phyloP scores from a whole-genome alignment of 164 flowering plant genomes.

The Macadamia tetraphylla region DNA sequence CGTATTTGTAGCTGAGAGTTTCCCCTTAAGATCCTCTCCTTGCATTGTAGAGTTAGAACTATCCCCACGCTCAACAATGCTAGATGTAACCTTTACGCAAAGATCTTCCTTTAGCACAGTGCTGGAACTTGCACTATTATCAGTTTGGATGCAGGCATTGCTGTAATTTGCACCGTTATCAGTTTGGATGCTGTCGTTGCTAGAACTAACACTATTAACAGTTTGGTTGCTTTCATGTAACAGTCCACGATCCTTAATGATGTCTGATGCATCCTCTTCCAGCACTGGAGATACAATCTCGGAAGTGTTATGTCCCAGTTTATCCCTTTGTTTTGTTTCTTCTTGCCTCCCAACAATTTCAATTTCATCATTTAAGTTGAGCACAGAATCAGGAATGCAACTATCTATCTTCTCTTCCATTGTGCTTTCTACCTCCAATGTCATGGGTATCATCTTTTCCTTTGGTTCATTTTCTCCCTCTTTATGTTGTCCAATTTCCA shows the following conservation, averaged over 20 bases:
- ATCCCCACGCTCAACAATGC: conserved; percentile 19
- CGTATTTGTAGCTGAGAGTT: conserved; percentile 23
- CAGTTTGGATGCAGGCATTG: background rate
- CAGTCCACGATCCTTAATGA: conserved; percentile 25
- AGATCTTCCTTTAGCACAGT: conserved; percentile 21
- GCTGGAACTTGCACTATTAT: conserved; percentile 19
- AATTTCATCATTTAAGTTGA: conserved; percentile 19
- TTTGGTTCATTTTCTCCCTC: conserved; percentile 25
- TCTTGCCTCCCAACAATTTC: conserved; percentile 25
- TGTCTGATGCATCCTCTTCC: conserved; percentile 17
- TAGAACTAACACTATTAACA: no score
- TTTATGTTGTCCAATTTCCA: conserved; percentile 15
- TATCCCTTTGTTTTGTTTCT: conserved; percentile 22
- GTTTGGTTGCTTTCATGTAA: conserved; percentile 16
- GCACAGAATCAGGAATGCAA: conserved; percentile 11
- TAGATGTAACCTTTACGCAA: conserved; percentile 19
- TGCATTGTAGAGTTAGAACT: conserved; percentile 19
- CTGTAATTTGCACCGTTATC: no score
- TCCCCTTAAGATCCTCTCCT: conserved; percentile 34
- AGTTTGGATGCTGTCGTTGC: no score
- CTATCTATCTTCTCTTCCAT: conserved; percentile 24
- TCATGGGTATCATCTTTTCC: conserved; percentile 12
- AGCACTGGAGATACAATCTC: conserved; percentile 15
- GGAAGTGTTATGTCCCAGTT: conserved; percentile 17
- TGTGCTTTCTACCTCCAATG: conserved; percentile 13